Conservation (phyloP, 2,329 filamentous ascomycete genomes). For the Aciculosporium take region DNA sequence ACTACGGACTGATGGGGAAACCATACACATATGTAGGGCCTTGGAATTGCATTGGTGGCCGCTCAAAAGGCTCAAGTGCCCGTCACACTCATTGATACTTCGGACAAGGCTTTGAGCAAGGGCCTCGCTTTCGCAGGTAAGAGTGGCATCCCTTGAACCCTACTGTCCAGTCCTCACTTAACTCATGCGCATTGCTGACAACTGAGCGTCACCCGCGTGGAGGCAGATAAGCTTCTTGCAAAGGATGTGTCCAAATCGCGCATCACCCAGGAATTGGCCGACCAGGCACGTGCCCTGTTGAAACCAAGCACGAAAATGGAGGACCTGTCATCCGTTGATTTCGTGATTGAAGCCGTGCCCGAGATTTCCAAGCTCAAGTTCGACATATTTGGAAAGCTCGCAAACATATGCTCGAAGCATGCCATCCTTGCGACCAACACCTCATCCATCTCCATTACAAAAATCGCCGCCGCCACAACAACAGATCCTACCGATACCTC, state of each 20-base stretch:
- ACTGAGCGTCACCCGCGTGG: background rate
- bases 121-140: slow-evolving; percentile 76
- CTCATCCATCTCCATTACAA: slow-evolving; percentile 95
- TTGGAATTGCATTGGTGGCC: slow-evolving; percentile 91
- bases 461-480: slow-evolving; percentile 78
- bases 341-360: slow-evolving; percentile 94
- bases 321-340: slow-evolving; percentile 70
- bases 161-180: background rate
- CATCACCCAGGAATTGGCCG: slow-evolving; percentile 68
- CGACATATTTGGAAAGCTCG: slow-evolving; percentile 72
- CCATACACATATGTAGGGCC: slow-evolving; percentile 42
- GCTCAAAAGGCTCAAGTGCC: slow-evolving; percentile 71
- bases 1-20: background rate
- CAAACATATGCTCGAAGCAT: slow-evolving; percentile 67
- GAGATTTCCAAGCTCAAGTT: slow-evolving; percentile 81
- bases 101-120: slow-evolving; percentile 74
- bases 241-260: slow-evolving; percentile 86
- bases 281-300: slow-evolving; percentile 56
- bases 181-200: no score
- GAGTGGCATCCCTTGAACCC: background rate
- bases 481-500: slow-evolving; percentile 65
- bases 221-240: slow-evolving; percentile 73
- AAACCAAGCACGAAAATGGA: slow-evolving; percentile 59
- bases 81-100: slow-evolving; percentile 74
- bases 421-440: slow-evolving; percentile 94